Base-by-base conservation (phyloP, 371 early-diverging fungal species). In the Mucor irregularis region DNA sequence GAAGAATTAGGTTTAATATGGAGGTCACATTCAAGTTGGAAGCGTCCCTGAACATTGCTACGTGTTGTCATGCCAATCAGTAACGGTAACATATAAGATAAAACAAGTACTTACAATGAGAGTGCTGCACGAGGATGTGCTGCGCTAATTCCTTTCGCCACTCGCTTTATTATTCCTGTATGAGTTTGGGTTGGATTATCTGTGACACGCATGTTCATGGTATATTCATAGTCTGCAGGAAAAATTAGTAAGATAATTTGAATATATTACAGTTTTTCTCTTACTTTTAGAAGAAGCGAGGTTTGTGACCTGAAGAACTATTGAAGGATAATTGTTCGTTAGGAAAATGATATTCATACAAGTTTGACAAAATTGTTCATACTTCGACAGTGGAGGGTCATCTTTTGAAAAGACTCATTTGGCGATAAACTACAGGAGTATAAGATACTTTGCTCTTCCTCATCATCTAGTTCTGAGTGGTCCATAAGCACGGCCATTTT, bases 261-360 rank as follows among this genome's bases (percentile, higher is more conserved):
- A 11, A 35, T 11, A 4, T n/a, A 35, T 13, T 35, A 14, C n/a
- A 31, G 33, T 13, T 30, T 29, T 25, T 17, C 29, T 25, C 45
- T 38, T 61, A 61, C 62, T 56, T 25, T 44, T 56, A 0, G 62
- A 49, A 7, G 62, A 61, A 10, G 31, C 40, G 21, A 56, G 31
- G 22, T 55, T 49, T 37, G 62, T 50, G 11, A 61, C 30, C 40
- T 61, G 62, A 16, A 61, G 45, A 14, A 61, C 62, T 61, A 49
- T 5, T 13, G 33, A 4, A 9, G 5, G 13, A 31, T 11, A 31
- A 31, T 31, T 11, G 8, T 11, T 31, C 8, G 8, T 3, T 11
- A 31, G 8, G 4, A 11, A 31, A 11, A 13, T 31, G 13, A 31
- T 6, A 10, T 30, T 6, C 5, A 6, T 30, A 6, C 35, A 14